A percentile compares a stretch with the other conserved stretches of the same genome.
phyloP scores from a whole-genome alignment of 2,329 filamentous ascomycete genomes.

The Scedosporium apiospermum region DNA sequence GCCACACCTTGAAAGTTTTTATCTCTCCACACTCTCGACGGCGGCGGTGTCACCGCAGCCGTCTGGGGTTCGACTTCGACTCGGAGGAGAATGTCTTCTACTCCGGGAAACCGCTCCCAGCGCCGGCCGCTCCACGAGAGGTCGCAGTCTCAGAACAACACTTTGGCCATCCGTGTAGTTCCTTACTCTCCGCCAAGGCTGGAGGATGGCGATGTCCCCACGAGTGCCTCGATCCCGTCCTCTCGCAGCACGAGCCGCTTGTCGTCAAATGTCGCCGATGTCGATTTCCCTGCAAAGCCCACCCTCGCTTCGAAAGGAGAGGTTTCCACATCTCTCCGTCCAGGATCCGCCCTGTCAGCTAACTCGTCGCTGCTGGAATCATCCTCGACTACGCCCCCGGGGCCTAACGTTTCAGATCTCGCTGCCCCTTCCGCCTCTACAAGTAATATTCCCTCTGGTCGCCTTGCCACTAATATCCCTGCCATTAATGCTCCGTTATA shows the following conservation, averaged over 20 bases:
- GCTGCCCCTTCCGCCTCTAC: slow-evolving; percentile 26
- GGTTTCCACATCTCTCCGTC: slow-evolving; percentile 5
- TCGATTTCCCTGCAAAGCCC: neutral
- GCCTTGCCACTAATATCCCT: slow-evolving; percentile 25
- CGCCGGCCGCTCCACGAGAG: slow-evolving; percentile 28
- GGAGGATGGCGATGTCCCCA: slow-evolving; percentile 16
- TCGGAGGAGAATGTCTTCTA: slow-evolving; percentile 9
- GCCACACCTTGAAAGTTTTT: too few species aligned
- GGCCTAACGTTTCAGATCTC: slow-evolving; percentile 35
- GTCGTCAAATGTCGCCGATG: neutral
- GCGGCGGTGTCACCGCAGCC: neutral
- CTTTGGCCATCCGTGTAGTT: slow-evolving; percentile 35
- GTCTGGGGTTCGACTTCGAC: neutral
- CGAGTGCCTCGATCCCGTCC: slow-evolving; percentile 14
- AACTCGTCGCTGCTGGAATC: neutral
- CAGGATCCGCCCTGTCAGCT: slow-evolving; percentile 2
- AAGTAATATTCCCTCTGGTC: slow-evolving; percentile 13
- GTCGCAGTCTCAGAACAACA: slow-evolving; percentile 30
- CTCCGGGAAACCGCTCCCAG: slow-evolving; percentile 16
- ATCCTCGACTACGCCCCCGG: slow-evolving; percentile 16
- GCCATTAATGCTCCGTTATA: slow-evolving; percentile 26
- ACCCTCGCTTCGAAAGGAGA: slow-evolving; percentile 2
- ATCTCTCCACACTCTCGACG: too few species aligned
- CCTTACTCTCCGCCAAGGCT: slow-evolving; percentile 37
- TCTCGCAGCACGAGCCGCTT: slow-evolving; percentile 10